phyloP scores from a whole-genome alignment of 2,329 filamentous ascomycete species.

The Acrocalymma vagum region DNA sequence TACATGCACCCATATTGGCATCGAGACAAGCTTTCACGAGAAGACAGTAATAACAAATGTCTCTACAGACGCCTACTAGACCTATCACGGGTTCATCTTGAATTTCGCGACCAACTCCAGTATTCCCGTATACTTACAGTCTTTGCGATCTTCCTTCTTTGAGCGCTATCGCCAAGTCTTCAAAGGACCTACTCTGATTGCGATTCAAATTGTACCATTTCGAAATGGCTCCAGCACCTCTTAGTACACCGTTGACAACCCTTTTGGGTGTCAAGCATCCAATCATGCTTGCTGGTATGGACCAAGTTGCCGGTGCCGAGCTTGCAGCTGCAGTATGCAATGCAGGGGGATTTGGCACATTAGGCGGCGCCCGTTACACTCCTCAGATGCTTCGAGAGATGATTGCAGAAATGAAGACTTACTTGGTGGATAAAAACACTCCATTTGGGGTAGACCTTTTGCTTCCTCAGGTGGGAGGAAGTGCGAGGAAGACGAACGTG shows the following conservation, averaged over 20 bases:
- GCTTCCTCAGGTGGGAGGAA: conserved; percentile 43
- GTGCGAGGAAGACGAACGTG: conserved; percentile 44
- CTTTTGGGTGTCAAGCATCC: conserved; percentile 31
- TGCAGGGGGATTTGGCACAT: conserved; percentile 33
- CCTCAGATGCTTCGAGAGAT: conserved; percentile 35
- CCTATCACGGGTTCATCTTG: too few species aligned
- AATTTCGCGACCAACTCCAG: too few species aligned
- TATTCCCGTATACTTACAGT: too few species aligned
- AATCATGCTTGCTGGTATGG: conserved; percentile 40
- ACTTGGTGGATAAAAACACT: conserved; percentile 27
- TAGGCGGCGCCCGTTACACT: conserved; percentile 33
- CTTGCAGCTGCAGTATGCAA: conserved; percentile 36
- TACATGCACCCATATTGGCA: too few species aligned
- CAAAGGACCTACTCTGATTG: too few species aligned
- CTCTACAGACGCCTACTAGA: too few species aligned
- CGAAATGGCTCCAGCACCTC: conserved; percentile 15
- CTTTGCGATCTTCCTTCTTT: too few species aligned
- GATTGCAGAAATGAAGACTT: conserved; percentile 34
- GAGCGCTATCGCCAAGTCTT: too few species aligned
- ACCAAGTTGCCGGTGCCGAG: conserved; percentile 27
- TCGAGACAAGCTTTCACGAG: too few species aligned
- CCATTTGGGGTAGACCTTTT: conserved; percentile 48
- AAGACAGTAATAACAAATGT: too few species aligned
- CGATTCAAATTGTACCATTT: too few species aligned
- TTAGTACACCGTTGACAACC: conserved; percentile 28